Evolutionary conservation across 257 asterid genomes (phyloP), one percentile per base, ranked within the genome.

Genomic region (Penstemon eatonii): DNA sequence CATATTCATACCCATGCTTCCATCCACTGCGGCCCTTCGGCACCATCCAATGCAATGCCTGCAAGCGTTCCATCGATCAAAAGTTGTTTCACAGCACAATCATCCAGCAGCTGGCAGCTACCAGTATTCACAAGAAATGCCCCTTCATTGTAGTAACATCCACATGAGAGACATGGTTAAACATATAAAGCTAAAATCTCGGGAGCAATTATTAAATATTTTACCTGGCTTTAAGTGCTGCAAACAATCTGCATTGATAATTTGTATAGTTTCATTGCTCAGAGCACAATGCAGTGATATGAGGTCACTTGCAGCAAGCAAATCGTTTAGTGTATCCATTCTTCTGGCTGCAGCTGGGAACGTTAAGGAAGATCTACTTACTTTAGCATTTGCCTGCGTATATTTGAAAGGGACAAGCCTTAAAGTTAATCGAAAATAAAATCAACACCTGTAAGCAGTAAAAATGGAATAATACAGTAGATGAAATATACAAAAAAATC

Each of bases 1-100:
- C 96, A 87, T 94, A 94, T 98, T 82, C 96, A 87, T 94, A 94
- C 99, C 99, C 99, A 95, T 78, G 99, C 99, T 86, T 95, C 99
- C 99, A 95, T 95, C 99, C 99, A 95, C 76, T 95, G 99, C 56
- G 99, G 99, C 77, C 99, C 99, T 83, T 95, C 99, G 75, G 98
- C 98, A 69, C 99, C 99, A 81, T 95, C 99, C 69, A 95, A 82
- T 69, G 99, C 99, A 78, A 98, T 91, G 54, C 98, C 99, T 42
- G 98, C 98, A 56, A 95, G 86, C 15, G 90, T 86, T 67, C 97
- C 99, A 70, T 95, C 99, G 52, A 95, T 95, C 83, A 95, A 68
- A 68, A 95, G 96, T 81, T 95, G 99, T 77, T 95, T 95, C 80
- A 95, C 95, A 43, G 98, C 97, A 85, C 99, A 95, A 74, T 95